Evolutionary conservation across 2,329 filamentous ascomycete genomes (phyloP), one percentile per base, ranked within the genome.

Genomic region (Fusarium sp.): DNA sequence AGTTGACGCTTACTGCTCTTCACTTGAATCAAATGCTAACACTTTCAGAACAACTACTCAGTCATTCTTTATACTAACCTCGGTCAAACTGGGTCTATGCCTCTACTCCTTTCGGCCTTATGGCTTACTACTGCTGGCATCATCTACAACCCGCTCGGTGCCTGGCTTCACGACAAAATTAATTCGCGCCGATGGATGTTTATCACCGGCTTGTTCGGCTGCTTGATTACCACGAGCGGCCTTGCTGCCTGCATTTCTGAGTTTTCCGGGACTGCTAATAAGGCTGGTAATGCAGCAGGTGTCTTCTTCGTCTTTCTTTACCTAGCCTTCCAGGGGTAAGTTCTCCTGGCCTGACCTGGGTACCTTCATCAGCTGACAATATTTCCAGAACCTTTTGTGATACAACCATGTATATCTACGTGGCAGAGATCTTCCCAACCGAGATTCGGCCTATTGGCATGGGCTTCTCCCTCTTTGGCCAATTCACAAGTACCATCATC

Each of bases 361-460:
- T 17, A 7, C 9, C 27, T 11, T 1, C 18, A 22, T 22, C 5
- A 1, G 0, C 53, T 18, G 3, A 56, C 31, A 13, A 4, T 38
- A 12, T 0, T 2, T 4, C 9, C 9, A 61, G 83, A 78, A 82
- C 81, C 4, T 72, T 79, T 33, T 82, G 79, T 42, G 79, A 82
- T 55, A 81, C 81, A 0, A 82, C 81, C 13, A 82, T 82, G 78
- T 83, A 82, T 61, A 70, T 78, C 25, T 82, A 82, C 56, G 73
- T 81, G 2, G 78, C 80, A 2, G 81, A 82, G 61, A 81, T 82
- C 55, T 81, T 81, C 57, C 80, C 84, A 3, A 86, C 84, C 0
- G 83, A 86, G 56, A 84, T 87, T 49, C 82, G 86, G 1, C 81
- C 85, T 4, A 87, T 86, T 39, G 85, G 85, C 14, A 86, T 87